These are phyloP conservation scores for Penicillium concentricum DNA, from an alignment of 2,329 filamentous ascomycete genomes.

Conservation along the genomic window DNA sequence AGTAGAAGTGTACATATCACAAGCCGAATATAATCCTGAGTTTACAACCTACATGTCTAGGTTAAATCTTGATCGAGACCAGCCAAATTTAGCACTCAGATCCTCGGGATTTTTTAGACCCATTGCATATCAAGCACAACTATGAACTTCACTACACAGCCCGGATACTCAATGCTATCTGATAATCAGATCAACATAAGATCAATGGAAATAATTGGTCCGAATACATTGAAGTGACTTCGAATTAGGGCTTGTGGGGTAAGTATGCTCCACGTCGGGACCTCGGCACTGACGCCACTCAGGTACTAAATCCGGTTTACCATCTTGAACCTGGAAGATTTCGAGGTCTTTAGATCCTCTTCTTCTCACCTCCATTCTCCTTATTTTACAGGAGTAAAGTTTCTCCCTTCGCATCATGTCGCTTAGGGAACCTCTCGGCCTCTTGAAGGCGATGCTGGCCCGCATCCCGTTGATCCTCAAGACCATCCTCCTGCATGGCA, in stretches of 20 bases:
- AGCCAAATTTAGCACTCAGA: no score
- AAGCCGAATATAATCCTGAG: no score
- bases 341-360: background rate
- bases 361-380: background rate
- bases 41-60: no score
- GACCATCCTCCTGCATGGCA: slow-evolving; percentile 43
- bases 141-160: no score
- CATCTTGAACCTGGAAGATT: background rate
- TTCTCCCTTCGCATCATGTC: slow-evolving; percentile 19
- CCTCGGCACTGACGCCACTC: slow-evolving; percentile 20
- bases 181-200: no score
- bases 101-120: no score
- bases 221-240: no score
- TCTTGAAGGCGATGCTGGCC: slow-evolving; percentile 40
- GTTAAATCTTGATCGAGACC: no score
- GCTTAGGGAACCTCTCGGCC: slow-evolving; percentile 21
- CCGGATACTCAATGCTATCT: no score
- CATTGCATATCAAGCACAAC: no score
- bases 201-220: no score
- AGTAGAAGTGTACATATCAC: no score
- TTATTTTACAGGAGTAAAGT: background rate
- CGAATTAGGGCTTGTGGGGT: background rate
- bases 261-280: background rate
- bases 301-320: slow-evolving; percentile 17
- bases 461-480: slow-evolving; percentile 45